Conservation (phyloP, 805 yeast species). For the Metschnikowia proteae region DNA sequence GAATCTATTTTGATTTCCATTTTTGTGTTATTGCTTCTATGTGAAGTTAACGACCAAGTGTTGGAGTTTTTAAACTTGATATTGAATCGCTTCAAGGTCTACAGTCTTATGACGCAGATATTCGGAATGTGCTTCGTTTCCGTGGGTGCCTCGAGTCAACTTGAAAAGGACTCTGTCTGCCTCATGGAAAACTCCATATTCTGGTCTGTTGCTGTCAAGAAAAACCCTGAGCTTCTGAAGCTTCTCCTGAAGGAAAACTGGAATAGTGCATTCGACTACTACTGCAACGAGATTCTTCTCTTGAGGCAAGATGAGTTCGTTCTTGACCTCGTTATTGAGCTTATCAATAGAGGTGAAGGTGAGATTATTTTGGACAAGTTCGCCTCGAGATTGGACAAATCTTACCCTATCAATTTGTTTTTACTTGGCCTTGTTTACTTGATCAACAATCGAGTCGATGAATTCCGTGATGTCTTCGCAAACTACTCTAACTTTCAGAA, state of each 20-base stretch:
- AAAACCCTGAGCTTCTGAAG: constrained; percentile 16
- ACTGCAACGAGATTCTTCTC: constrained; percentile 15
- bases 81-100: constrained; percentile 23
- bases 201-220: constrained; percentile 27
- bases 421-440: constrained; percentile 34
- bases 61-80: constrained; percentile 23
- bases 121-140: constrained; percentile 26
- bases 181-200: constrained; percentile 27
- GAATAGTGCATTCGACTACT: constrained; percentile 28
- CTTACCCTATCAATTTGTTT: constrained; percentile 22
- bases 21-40: constrained; percentile 28
- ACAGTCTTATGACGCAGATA: constrained; percentile 22
- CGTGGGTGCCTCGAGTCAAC: constrained; percentile 10
- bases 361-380: constrained; percentile 9
- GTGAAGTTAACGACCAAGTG: constrained; percentile 30
- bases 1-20: constrained; percentile 28
- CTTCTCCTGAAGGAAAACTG: constrained; percentile 19
- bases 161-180: constrained; percentile 14
- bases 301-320: constrained; percentile 6
- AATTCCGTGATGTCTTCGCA: constrained; percentile 22
- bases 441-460: constrained; percentile 25
- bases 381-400: constrained; percentile 17
- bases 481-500: constrained; percentile 21
- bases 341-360: constrained; percentile 14
- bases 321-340: constrained; percentile 13